phyloP scores from a whole-genome alignment of 257 asterid genomes.

The Scutellaria baicalensis region DNA sequence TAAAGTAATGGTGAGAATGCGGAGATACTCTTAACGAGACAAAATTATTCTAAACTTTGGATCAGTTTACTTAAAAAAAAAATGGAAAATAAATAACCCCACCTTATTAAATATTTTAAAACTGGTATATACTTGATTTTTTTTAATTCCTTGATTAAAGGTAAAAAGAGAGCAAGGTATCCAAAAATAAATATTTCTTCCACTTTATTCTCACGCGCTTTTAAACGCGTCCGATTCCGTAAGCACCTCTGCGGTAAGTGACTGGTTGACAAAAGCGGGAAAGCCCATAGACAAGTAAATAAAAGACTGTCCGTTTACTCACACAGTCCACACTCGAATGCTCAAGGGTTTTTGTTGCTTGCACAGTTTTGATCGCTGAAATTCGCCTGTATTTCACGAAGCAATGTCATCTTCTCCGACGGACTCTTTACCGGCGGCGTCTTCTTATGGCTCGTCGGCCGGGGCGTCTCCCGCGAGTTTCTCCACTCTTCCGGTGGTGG shows the following conservation, averaged over 20 bases:
- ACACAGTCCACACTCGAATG: background rate
- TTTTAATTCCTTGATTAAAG: too few relatives aligned
- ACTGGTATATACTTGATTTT: too few relatives aligned
- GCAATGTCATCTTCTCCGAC: conserved; percentile 52
- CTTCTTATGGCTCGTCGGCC: conserved; percentile 25
- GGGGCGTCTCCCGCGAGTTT: conserved; percentile 28
- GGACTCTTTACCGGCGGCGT: background rate
- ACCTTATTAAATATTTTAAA: too few relatives aligned
- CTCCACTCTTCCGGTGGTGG: conserved; percentile 53
- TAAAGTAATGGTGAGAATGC: too few relatives aligned
- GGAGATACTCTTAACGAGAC: too few relatives aligned
- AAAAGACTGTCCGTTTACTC: conserved; percentile 4
- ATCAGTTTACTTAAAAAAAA: too few relatives aligned
- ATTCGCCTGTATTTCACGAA: background rate
- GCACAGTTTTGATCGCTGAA: background rate
- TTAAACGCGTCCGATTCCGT: conserved; percentile 14
- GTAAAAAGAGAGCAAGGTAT: too few relatives aligned
- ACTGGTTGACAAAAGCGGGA: conserved; percentile 16
- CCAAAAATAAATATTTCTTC: too few relatives aligned
- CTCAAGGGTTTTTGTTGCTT: conserved; percentile 11
- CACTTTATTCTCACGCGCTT: background rate
- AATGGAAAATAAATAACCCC: too few relatives aligned
- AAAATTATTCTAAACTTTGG: too few relatives aligned
- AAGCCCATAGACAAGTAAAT: background rate
- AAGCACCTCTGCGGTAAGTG: background rate